phyloP scores from a whole-genome alignment of 805 yeast species.

The Schwanniomyces sp. region DNA sequence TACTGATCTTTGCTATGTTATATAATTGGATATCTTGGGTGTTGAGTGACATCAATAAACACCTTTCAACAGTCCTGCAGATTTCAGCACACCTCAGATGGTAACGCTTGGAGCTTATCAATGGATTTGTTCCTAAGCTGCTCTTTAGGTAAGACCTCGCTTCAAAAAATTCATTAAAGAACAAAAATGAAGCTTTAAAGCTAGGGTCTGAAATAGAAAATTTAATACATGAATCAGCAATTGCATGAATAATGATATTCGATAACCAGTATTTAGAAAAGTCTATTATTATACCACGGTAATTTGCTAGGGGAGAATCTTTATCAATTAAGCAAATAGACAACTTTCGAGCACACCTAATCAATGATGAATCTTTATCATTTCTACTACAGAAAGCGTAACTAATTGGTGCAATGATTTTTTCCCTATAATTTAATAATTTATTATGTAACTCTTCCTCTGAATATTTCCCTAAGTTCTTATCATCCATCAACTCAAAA shows the following conservation, averaged over 20 bases:
- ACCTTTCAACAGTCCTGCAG: constrained; percentile 33
- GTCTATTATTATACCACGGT: constrained; percentile 21
- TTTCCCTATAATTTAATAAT: constrained; percentile 19
- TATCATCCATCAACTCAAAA: constrained; percentile 17
- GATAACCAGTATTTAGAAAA: constrained; percentile 26
- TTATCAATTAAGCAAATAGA: constrained; percentile 27
- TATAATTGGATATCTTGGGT: constrained; percentile 46
- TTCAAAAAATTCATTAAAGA: constrained; percentile 32
- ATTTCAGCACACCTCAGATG: constrained; percentile 17
- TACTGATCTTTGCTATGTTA: constrained; percentile 36
- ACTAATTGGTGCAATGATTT: constrained; percentile 24
- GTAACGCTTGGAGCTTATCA: constrained; percentile 2
- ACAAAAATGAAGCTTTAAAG: constrained; percentile 35
- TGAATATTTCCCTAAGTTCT: constrained; percentile 8
- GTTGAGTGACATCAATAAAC: constrained; percentile 37
- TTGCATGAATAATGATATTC: constrained; percentile 30
- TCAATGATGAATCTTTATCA: constrained; percentile 17
- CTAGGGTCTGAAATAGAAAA: constrained; percentile 33
- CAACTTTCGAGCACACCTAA: constrained; percentile 34
- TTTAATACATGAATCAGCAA: constrained; percentile 35
- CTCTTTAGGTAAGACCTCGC: constrained; percentile 13
- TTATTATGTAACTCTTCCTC: constrained; percentile 12
- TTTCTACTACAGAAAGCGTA: constrained; percentile 20
- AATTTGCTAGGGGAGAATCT: constrained; percentile 11
- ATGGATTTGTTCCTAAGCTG: background rate